A percentile compares a stretch with the other conserved stretches of the same genome.
These are phyloP conservation scores for Nymphaea colorata DNA, from an alignment of 164 flowering plant species.

Conservation along the genomic window DNA sequence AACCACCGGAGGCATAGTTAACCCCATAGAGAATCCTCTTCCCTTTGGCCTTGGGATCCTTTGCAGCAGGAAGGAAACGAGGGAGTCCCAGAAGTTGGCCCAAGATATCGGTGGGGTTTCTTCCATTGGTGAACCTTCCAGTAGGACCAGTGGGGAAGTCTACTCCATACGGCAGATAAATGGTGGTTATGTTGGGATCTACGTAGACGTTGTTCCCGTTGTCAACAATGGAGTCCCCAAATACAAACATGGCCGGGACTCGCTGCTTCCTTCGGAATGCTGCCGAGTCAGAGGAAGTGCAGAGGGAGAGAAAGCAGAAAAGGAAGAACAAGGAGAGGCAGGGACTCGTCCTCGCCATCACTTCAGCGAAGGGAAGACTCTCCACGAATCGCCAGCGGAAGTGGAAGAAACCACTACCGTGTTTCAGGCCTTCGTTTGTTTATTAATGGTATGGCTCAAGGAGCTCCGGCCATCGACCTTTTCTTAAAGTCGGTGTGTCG, in stretches of 20 bases:
- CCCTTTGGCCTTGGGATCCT: neutral
- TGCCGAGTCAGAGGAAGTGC: neutral
- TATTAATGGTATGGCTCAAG: too few relatives aligned
- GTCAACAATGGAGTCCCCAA: constrained; percentile 5
- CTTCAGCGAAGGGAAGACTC: too few relatives aligned
- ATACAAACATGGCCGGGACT: constrained; percentile 2
- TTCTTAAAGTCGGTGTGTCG: too few relatives aligned
- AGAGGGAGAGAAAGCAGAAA: neutral
- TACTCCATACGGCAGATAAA: constrained; percentile 36
- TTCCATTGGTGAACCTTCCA: constrained; percentile 57
- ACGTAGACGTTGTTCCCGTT: constrained; percentile 6
- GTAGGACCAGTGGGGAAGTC: constrained; percentile 28
- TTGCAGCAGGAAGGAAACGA: neutral
- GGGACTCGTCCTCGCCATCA: neutral
- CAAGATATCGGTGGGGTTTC: constrained; percentile 33
- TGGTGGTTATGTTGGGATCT: constrained; percentile 27
- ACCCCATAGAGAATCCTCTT: neutral
- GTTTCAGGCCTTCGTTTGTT: too few relatives aligned
- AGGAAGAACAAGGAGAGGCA: neutral
- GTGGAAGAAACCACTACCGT: too few relatives aligned
- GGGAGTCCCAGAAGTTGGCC: constrained; percentile 15
- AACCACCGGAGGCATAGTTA: constrained; percentile 9
- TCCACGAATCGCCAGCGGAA: too few relatives aligned
- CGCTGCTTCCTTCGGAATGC: neutral
- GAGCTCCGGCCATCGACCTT: too few relatives aligned